Base-by-base conservation (phyloP, 2,329 filamentous ascomycete genomes). In the Neoascochyta sp. region DNA sequence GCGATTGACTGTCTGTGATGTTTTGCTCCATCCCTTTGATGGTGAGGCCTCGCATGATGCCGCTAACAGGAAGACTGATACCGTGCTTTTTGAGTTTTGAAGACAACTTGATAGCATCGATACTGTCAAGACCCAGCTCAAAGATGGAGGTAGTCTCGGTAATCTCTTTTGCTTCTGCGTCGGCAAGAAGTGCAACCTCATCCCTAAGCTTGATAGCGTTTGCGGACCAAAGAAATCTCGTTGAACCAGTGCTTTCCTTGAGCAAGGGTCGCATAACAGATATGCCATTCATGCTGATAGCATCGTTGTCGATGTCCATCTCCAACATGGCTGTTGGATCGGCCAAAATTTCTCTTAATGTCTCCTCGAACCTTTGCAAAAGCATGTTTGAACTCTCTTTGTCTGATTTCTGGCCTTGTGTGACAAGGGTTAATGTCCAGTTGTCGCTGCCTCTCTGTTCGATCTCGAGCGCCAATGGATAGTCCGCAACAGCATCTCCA, bases 41-140 rank as follows among this genome's bases (percentile, higher is more conserved):
- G 0, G 76, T 86, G 29, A 83, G 78, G 3, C 71, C 71, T 29
- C 76, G 80, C 72, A 94, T 83, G 13, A 95, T 80, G n/a, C 73
- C 69, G 44, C 86, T 85, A n/a, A 89, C 78, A 0, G 81, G 67
- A 8, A 94, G 57, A 1, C 65, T 54, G 12, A 92, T 65, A 0
- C 73, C 74, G 4, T 64, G 62, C 24, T 72, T 75, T 41, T 75
- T 83, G 2, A 95, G 68, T 30, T 79, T 74, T 0, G 86, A 80
- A 0, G 85, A 83, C 0, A 95, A 66, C 49, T 87, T 93, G 58
- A 95, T 90, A 2, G 83, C 76, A 60, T 95, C 89, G 35, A 95
- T 93, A 51, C 89, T 95, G 66, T 95, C 90, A 5, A 95, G 72
- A 0, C 89, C 89, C 17, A 95, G 72, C 46, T 90, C 80, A 21